phyloP scores from a whole-genome alignment of 495 filamentous ascomycete genomes.

The Aspergillus egyptiacus region DNA sequence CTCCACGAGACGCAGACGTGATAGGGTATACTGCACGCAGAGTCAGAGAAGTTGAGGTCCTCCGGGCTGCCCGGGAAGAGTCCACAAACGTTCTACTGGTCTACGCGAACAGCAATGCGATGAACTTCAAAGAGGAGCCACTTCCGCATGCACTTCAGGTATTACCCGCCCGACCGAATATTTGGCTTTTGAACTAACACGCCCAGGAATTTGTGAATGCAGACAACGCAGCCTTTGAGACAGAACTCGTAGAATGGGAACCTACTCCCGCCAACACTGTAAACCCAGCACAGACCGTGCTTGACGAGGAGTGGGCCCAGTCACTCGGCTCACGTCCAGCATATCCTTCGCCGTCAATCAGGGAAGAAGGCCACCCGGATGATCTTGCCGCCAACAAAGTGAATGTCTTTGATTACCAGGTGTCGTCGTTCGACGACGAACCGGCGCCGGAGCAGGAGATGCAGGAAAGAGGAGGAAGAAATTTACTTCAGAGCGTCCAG shows the following conservation, averaged over 20 bases:
- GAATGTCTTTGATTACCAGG: conserved; percentile 42
- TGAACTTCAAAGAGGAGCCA: conserved; percentile 27
- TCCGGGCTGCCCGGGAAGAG: conserved; percentile 48
- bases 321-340: conserved; percentile 3
- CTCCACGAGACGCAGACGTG: conserved; percentile 30
- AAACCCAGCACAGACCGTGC: background rate
- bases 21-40: conserved; percentile 42
- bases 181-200: conserved; percentile 8
- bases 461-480: conserved; percentile 28
- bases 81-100: conserved; percentile 42
- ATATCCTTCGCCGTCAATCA: conserved; percentile 9
- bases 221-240: conserved; percentile 44
- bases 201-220: conserved; percentile 40
- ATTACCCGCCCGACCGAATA: conserved; percentile 8
- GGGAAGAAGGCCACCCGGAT: background rate
- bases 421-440: conserved; percentile 31
- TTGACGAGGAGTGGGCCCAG: conserved; percentile 1
- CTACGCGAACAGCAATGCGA: conserved; percentile 45
- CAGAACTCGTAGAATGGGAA: conserved; percentile 31
- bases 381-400: conserved; percentile 19
- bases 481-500: conserved; percentile 18
- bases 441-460: conserved; percentile 32
- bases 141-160: conserved; percentile 39
- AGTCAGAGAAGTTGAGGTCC: conserved; percentile 46
- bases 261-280: background rate